Percentiles rank a stretch among this genome's conserved stretches.
Conservation (phyloP, 768 basidiomycete species). For the Termitomyces sp. region DNA sequence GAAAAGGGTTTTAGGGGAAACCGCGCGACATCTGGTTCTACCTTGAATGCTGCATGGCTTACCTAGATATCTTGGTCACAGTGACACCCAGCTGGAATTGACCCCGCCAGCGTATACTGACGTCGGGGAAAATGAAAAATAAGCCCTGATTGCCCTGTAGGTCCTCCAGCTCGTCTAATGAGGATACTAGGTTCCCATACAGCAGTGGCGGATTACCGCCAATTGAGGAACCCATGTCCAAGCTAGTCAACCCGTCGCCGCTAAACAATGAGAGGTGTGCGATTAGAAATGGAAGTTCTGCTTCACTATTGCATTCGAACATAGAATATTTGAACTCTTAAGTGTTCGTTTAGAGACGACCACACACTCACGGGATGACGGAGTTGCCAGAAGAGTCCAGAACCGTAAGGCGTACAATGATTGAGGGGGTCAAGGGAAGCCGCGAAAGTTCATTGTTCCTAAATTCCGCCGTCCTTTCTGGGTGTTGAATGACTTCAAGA, state of each 20-base stretch:
- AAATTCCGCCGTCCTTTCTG: conserved; percentile 77
- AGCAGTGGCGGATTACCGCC: conserved; percentile 54
- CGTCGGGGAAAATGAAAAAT: conserved; percentile 89
- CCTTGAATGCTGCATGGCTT: conserved; percentile 23
- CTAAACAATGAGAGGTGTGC: conserved; percentile 75
- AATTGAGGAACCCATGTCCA: conserved; percentile 62
- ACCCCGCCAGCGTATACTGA: conserved; percentile 76
- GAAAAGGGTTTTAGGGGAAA: conserved; percentile 15
- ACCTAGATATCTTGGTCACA: conserved; percentile 72
- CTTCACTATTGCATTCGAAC: conserved; percentile 48
- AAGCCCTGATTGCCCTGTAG: conserved; percentile 75
- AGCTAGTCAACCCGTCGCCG: conserved; percentile 54
- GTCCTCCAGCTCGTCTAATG: conserved; percentile 75
- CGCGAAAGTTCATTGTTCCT: conserved; percentile 69
- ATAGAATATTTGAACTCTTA: conserved; percentile 2
- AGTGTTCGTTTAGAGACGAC: conserved; percentile 4
- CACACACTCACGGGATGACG: conserved; percentile 67
- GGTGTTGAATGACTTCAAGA: conserved; percentile 84
- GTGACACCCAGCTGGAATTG: conserved; percentile 70
- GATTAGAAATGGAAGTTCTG: conserved; percentile 83
- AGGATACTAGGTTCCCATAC: conserved; percentile 83
- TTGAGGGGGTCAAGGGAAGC: conserved; percentile 77
- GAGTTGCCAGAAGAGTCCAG: conserved; percentile 65
- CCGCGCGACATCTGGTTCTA: conserved; percentile 15
- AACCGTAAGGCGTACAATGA: conserved; percentile 75